Conservation (phyloP, 345 rosid genomes). For the Boechera retrofracta region DNA sequence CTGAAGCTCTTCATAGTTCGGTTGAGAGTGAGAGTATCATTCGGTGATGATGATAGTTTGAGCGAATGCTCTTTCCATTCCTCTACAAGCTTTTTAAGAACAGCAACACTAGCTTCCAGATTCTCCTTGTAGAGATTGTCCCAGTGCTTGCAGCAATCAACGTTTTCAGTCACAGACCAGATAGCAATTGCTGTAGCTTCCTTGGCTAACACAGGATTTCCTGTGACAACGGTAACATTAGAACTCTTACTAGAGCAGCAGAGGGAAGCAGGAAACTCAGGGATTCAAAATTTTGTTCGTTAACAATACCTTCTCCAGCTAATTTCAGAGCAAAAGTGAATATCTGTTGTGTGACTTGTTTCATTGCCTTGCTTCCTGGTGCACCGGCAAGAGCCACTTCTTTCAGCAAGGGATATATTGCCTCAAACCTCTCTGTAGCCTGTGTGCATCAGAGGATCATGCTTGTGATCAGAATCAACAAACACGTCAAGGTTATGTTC, state of each 20-base stretch:
- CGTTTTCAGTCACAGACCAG: constrained; percentile 65
- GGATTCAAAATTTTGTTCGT: background rate
- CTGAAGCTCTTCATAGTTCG: constrained; percentile 60
- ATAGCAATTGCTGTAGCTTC: constrained; percentile 67
- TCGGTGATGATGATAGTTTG: constrained; percentile 49
- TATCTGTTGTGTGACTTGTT: constrained; percentile 69
- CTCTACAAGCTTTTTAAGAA: constrained; percentile 59
- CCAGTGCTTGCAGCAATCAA: constrained; percentile 85
- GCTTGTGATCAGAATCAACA: constrained; percentile 5
- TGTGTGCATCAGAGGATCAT: constrained; percentile 39
- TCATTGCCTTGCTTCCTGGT: constrained; percentile 76
- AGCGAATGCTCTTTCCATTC: constrained; percentile 65
- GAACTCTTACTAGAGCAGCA: background rate
- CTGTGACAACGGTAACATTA: constrained; percentile 42
- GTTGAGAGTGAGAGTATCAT: constrained; percentile 55
- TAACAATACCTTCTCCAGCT: constrained; percentile 66
- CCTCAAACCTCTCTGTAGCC: constrained; percentile 86
- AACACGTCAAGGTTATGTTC: background rate
- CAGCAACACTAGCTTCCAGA: constrained; percentile 58
- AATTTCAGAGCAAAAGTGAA: constrained; percentile 59
- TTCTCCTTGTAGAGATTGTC: constrained; percentile 67
- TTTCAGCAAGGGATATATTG: constrained; percentile 61
- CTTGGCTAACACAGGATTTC: constrained; percentile 60
- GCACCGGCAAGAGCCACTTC: constrained; percentile 80
- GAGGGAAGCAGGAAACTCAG: background rate